Conservation (phyloP, 768 basidiomycete genomes). For the Mycena rosella region DNA sequence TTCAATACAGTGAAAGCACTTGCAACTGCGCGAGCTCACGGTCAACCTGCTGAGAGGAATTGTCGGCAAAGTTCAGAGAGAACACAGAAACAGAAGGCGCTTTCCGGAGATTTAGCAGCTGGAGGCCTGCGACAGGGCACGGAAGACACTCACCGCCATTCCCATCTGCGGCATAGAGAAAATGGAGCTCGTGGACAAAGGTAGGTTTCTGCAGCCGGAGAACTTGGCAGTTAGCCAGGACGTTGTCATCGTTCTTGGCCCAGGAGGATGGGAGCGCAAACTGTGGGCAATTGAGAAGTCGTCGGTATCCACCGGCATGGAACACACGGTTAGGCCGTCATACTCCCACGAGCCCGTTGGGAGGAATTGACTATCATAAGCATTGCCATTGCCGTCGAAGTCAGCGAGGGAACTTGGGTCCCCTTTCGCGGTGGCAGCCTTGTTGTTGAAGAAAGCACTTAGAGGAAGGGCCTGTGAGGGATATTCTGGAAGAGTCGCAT, state of each 20-base stretch:
- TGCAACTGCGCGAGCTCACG: slow-evolving; percentile 42
- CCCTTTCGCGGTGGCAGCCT: slow-evolving; percentile 52
- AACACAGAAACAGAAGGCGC: slow-evolving; percentile 50
- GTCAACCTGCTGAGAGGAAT: slow-evolving; percentile 48
- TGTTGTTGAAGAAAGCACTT: slow-evolving; percentile 52
- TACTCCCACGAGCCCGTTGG: slow-evolving; percentile 54
- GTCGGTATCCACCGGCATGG: not conserved
- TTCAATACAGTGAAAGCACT: not conserved
- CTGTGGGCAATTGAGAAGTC: slow-evolving; percentile 40
- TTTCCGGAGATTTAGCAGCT: slow-evolving; percentile 29
- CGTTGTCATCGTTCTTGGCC: slow-evolving; percentile 59
- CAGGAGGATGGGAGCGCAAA: slow-evolving; percentile 58
- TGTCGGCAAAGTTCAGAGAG: slow-evolving; percentile 52
- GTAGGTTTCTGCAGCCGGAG: slow-evolving; percentile 49
- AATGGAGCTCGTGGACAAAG: slow-evolving; percentile 60
- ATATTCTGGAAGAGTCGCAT: slow-evolving; percentile 38
- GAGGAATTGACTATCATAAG: slow-evolving; percentile 56
- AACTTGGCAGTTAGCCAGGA: slow-evolving; percentile 58
- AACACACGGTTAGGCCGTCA: slow-evolving; percentile 54
- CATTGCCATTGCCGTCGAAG: slow-evolving; percentile 55
- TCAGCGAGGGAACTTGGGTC: slow-evolving; percentile 47
- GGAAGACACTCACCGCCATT: slow-evolving; percentile 43
- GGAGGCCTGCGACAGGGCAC: not conserved
- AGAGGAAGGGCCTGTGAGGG: slow-evolving; percentile 50
- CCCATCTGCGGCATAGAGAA: slow-evolving; percentile 61